Percentiles rank a stretch among this genome's conserved stretches.
phyloP scores from a whole-genome alignment of 495 filamentous ascomycete species.

The Neurospora cerealis region DNA sequence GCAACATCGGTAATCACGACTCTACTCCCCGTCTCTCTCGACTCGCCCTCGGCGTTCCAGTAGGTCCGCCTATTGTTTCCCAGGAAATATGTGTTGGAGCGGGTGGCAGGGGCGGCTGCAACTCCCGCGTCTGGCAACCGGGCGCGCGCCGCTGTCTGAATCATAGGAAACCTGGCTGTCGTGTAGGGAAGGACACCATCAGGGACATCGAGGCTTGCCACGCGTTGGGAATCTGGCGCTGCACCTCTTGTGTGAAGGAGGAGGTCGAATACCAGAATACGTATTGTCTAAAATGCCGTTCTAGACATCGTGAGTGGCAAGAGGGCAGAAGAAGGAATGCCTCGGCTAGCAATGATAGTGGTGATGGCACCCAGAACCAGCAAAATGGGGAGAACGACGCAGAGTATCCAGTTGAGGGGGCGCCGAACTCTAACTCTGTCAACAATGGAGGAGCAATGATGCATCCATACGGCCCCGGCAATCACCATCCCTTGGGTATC shows the following conservation, averaged over 20 bases:
- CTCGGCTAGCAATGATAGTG: background rate
- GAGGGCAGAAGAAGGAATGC: too few species aligned
- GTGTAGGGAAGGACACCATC: too few species aligned
- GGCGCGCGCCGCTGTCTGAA: background rate
- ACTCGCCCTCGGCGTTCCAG: background rate
- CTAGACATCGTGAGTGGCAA: too few species aligned
- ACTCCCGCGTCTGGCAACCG: background rate
- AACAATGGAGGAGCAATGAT: background rate
- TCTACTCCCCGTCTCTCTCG: background rate
- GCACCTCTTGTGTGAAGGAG: background rate
- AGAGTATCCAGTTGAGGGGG: background rate
- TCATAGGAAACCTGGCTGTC: too few species aligned
- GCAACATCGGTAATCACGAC: background rate
- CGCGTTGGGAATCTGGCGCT: background rate
- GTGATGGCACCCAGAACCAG: background rate
- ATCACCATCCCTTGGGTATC: background rate
- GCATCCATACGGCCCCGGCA: background rate
- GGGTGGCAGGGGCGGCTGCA: background rate
- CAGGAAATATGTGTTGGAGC: accelerated
- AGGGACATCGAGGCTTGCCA: background rate
- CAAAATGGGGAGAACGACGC: too few species aligned
- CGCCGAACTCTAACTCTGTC: background rate
- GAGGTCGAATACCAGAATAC: too few species aligned
- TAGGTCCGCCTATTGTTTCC: background rate
- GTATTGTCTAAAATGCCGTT: too few species aligned